Evolutionary conservation across 2,329 filamentous ascomycete genomes (phyloP), one percentile per base, ranked within the genome.

Genomic region (Tolypocladium paradoxum): DNA sequence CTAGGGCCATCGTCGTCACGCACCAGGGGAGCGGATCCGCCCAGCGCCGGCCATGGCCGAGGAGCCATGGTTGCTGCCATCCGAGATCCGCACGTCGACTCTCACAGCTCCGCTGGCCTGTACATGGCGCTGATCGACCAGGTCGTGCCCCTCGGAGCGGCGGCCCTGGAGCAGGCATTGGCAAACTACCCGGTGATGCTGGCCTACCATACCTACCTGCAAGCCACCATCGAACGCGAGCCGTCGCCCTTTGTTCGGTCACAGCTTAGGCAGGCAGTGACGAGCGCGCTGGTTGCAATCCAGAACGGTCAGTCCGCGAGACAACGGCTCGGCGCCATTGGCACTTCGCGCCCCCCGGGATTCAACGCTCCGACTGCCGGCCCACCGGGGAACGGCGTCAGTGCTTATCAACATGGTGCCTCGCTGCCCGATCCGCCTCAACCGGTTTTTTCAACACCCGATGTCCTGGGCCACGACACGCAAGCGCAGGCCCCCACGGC

Each of bases 71-170:
- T 34, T 12, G 46, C 45, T 33, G 20, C 43, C 12, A 31, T 37
- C 20, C 43, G 33, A 8, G 53, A 59, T 38, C 50, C 49, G 12
- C 37, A 49, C 18, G 51, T 18, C 29, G 48, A 54, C 9, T 46
- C 53, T 12, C 35, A 51, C 35, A 31, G 48, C 24, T 48, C 71
- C 7, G 64, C 70, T 11, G 62, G 66, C n/a, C 72, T 73, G 4
- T 77, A 78, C 51, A 73, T 68, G 36, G 68, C 71, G 11, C 65
- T 82, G 54, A 81, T 85, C 50, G 78, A 84, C 53, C 65, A 70
- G 6, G 67, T 75, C 16, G 71, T 84, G 0, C 72, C 76, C 0
- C 72, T 75, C 50, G 82, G 81, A 0, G 71, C 72, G 0, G 64
- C 62, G 3, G 71, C 73, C 5, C 66, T 83, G 9, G 68, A 73